Percentiles rank a stretch among this genome's conserved stretches.
These are phyloP conservation scores for Puccinia triticina DNA, from an alignment of 1,284 basidiomycete species.

Conservation along the genomic window DNA sequence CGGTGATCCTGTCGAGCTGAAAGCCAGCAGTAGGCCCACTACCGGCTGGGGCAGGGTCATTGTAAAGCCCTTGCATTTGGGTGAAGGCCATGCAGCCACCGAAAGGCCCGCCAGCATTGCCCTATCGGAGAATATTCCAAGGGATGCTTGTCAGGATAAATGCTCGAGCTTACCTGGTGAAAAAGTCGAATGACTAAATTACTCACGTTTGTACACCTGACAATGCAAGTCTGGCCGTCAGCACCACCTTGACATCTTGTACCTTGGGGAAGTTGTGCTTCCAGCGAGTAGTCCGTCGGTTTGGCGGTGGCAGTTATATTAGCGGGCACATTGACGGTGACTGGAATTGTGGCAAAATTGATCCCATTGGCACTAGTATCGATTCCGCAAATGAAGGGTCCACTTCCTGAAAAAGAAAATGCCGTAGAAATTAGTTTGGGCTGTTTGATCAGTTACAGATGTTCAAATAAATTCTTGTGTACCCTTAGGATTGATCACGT, in stretches of 20 bases:
- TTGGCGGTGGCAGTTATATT: background rate
- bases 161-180: background rate
- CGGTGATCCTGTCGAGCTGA: constrained; percentile 24
- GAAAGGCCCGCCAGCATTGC: constrained; percentile 21
- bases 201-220: constrained; percentile 43
- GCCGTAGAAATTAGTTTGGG: background rate
- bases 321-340: constrained; percentile 26
- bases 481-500: constrained; percentile 46
- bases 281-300: constrained; percentile 26
- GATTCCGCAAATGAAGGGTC: constrained; percentile 33
- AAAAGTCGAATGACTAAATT: background rate
- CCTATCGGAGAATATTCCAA: background rate
- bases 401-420: constrained; percentile 30
- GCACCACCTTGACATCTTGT: constrained; percentile 35
- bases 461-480: background rate
- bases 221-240: constrained; percentile 37
- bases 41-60: constrained; percentile 40
- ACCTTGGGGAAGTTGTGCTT: constrained; percentile 21
- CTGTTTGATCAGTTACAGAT: background rate
- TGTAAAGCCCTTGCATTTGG: constrained; percentile 42
- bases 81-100: constrained; percentile 50
- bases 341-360: constrained; percentile 19
- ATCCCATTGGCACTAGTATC: constrained; percentile 30
- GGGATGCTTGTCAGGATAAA: background rate
- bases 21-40: constrained; percentile 13